These are phyloP conservation scores for Coniochaeta ligniaria DNA, from an alignment of 2,329 filamentous ascomycete genomes.

Conservation along the genomic window DNA sequence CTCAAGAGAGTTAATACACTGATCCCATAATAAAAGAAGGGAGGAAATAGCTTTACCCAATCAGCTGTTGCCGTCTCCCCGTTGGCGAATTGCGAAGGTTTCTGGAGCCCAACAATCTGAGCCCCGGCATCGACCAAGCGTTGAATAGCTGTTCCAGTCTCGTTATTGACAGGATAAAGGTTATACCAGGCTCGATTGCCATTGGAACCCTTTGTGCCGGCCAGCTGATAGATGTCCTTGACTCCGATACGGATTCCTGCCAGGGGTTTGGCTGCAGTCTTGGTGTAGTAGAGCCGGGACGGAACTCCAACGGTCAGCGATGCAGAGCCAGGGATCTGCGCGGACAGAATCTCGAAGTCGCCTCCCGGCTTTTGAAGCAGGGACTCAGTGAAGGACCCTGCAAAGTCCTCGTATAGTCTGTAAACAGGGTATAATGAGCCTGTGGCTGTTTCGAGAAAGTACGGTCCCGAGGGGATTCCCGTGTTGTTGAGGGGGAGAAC, in stretches of 20 bases:
- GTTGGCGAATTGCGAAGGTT: conserved; percentile 38
- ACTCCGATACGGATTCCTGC: conserved; percentile 53
- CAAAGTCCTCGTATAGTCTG: conserved; percentile 26
- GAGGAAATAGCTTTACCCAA: conserved; percentile 16
- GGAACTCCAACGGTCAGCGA: conserved; percentile 40
- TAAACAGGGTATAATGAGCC: conserved; percentile 25
- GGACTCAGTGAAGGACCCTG: conserved; percentile 21
- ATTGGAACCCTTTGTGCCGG: conserved; percentile 43
- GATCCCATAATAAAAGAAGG: neutral
- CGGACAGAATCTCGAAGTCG: conserved; percentile 24
- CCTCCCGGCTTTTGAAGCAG: conserved; percentile 22
- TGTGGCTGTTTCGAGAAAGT: conserved; percentile 24
- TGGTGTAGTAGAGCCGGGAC: conserved; percentile 51
- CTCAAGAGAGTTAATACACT: neutral
- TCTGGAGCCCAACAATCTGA: conserved; percentile 38
- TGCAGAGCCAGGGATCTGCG: conserved; percentile 19
- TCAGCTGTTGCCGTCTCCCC: conserved; percentile 39
- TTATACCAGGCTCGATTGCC: conserved; percentile 53
- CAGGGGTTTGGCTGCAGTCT: conserved; percentile 45
- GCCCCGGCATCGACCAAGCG: conserved; percentile 53
- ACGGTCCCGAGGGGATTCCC: conserved; percentile 23
- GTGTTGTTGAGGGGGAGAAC: conserved; percentile 11
- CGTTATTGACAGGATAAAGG: conserved; percentile 40
- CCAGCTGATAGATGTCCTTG: conserved; percentile 50
- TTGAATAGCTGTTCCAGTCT: conserved; percentile 45